These are phyloP conservation scores for Tarenaya hassleriana DNA, from an alignment of 345 rosid species.

Conservation along the genomic window DNA sequence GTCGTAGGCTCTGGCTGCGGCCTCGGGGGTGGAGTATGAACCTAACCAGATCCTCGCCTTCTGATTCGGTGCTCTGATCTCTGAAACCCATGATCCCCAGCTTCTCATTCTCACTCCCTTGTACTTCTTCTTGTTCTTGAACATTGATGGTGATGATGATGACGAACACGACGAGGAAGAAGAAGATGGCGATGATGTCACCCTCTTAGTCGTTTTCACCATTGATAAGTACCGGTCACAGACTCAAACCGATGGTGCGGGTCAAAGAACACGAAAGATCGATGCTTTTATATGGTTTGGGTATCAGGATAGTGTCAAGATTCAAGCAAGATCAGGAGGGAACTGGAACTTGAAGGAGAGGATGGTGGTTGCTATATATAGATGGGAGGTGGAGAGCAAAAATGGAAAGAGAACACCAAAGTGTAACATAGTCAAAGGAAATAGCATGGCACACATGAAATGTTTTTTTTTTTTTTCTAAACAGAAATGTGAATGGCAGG, in stretches of 20 bases:
- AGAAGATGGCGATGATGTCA: slow-evolving; percentile 26
- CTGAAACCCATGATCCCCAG: slow-evolving; percentile 99
- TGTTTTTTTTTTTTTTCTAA: not conserved
- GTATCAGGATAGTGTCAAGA: too few relatives aligned
- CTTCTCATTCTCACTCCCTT: slow-evolving; percentile 98
- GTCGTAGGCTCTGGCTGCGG: slow-evolving; percentile 95
- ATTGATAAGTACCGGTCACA: slow-evolving; percentile 22
- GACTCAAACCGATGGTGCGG: too few relatives aligned
- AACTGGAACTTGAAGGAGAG: not conserved
- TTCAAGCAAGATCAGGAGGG: not conserved
- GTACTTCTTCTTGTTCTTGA: slow-evolving; percentile 55
- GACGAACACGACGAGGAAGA: slow-evolving; percentile 19
- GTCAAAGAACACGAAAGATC: not conserved
- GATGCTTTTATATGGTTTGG: slow-evolving; percentile 10
- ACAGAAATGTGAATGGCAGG: not conserved
- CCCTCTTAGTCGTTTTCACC: slow-evolving; percentile 55
- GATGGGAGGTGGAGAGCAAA: slow-evolving; percentile 27
- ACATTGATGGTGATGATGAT: slow-evolving; percentile 24
- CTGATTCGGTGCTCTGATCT: slow-evolving; percentile 94
- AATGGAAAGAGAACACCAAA: slow-evolving; percentile 19
- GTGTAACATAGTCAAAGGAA: slow-evolving; percentile 31
- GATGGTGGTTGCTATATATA: slow-evolving; percentile 19
- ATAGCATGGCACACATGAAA: slow-evolving; percentile 25
- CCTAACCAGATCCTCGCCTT: slow-evolving; percentile 97
- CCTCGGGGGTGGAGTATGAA: slow-evolving; percentile 89